A percentile compares a stretch with the other conserved stretches of the same genome.
phyloP scores from a whole-genome alignment of 805 yeast species.

The Saccharomycopsis malanga region DNA sequence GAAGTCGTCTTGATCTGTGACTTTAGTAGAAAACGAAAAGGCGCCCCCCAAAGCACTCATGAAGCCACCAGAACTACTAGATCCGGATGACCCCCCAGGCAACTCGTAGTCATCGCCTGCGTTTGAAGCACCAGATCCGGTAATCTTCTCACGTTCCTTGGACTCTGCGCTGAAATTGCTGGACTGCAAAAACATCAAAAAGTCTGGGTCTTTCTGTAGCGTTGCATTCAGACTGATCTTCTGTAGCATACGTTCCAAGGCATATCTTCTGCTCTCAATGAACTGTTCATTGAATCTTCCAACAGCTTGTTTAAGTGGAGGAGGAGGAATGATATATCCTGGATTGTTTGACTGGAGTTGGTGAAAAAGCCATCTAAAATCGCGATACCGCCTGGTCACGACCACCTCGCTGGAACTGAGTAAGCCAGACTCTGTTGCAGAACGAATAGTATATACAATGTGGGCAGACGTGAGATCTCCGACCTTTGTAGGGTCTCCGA shows the following conservation, averaged over 20 bases:
- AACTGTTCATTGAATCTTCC: slow-evolving; percentile 90
- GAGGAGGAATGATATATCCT: slow-evolving; percentile 89
- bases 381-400: slow-evolving; percentile 83
- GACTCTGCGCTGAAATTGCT: slow-evolving; percentile 62
- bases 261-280: slow-evolving; percentile 76
- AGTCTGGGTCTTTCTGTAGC: slow-evolving; percentile 68
- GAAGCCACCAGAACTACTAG: slow-evolving; percentile 41
- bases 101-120: slow-evolving; percentile 31
- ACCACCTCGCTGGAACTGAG: slow-evolving; percentile 36
- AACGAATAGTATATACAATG: slow-evolving; percentile 74
- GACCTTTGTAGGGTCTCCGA: slow-evolving; percentile 86
- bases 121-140: slow-evolving; percentile 45
- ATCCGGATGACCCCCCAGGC: slow-evolving; percentile 29
- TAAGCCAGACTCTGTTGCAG: slow-evolving; percentile 31
- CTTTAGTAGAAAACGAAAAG: slow-evolving; percentile 54
- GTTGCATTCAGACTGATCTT: slow-evolving; percentile 53
- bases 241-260: slow-evolving; percentile 77
- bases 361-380: slow-evolving; percentile 90
- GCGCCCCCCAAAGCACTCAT: slow-evolving; percentile 61
- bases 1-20: slow-evolving; percentile 72
- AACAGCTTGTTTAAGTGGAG: slow-evolving; percentile 88
- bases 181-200: slow-evolving; percentile 68
- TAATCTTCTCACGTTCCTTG: slow-evolving; percentile 57
- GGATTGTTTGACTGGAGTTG: slow-evolving; percentile 83
- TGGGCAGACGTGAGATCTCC: slow-evolving; percentile 88